Evolutionary conservation across 352 stramenopile genomes (phyloP).

Genomic region (Phytophthora ohioensis): DNA sequence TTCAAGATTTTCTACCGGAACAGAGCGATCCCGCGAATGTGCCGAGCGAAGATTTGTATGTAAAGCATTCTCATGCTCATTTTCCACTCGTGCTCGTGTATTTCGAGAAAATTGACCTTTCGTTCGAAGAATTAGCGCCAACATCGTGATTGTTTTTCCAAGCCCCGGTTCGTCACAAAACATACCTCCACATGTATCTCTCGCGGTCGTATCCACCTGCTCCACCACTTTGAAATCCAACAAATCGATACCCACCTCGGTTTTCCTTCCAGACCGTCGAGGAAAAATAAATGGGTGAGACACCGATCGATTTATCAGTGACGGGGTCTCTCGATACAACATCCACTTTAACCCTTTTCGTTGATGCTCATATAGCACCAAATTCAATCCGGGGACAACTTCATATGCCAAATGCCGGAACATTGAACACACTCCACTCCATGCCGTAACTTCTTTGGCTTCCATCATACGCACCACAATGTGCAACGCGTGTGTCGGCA

Average conservation of each 20-base stretch:
- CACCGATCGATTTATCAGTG: neutral
- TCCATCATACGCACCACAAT: conserved; percentile 60
- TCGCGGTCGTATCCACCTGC: conserved; percentile 5
- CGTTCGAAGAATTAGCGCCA: conserved; percentile 72
- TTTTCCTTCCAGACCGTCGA: conserved; percentile 1
- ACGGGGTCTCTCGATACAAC: conserved; percentile 61
- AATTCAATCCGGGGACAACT: conserved; percentile 68
- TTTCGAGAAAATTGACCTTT: conserved; percentile 45
- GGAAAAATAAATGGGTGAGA: conserved; percentile 53
- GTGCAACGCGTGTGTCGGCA: conserved; percentile 58
- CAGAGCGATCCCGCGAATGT: conserved; percentile 34
- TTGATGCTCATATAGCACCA: conserved; percentile 74
- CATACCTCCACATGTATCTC: conserved; percentile 65
- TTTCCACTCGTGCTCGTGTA: neutral
- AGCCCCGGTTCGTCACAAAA: conserved; percentile 81
- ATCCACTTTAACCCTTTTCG: conserved; percentile 75
- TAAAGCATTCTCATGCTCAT: neutral
- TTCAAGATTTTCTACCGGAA: conserved; percentile 44
- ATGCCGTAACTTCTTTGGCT: conserved; percentile 48
- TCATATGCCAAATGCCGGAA: conserved; percentile 80
- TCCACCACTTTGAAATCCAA: conserved; percentile 45
- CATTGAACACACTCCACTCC: conserved; percentile 62
- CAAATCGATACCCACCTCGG: conserved; percentile 46
- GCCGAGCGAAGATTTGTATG: conserved; percentile 36
- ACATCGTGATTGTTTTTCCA: conserved; percentile 83